Evolutionary conservation across 371 early-diverging fungal genomes (phyloP).

Genomic region (Haplosporangium sp.): DNA sequence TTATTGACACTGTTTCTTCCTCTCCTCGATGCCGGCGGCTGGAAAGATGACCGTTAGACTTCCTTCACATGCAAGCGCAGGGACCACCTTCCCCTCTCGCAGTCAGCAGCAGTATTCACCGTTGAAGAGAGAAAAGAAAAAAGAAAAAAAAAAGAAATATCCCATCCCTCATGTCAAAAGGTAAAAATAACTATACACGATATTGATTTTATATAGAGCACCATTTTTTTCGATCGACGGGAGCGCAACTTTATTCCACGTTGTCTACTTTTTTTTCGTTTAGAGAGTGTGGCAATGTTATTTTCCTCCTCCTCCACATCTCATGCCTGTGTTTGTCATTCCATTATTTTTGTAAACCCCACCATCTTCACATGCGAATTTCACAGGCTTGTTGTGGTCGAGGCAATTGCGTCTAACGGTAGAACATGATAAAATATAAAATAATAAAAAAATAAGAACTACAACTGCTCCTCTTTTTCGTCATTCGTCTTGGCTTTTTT

Average conservation of each 20-base stretch:
- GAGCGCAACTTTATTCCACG: not conserved
- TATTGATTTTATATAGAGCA: no score
- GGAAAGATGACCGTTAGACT: not conserved
- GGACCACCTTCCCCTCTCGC: slow-evolving; percentile 20
- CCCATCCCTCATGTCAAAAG: no score
- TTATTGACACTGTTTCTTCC: not conserved
- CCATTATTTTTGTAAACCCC: not conserved
- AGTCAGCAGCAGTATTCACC: not conserved
- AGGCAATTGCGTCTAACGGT: no score
- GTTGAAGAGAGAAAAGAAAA: not conserved
- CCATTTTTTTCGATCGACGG: not conserved
- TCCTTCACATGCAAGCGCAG: slow-evolving; percentile 40
- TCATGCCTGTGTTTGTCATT: not conserved
- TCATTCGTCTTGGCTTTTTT: not conserved
- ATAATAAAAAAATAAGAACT: not conserved
- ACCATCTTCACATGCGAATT: slow-evolving; percentile 46
- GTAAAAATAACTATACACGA: no score
- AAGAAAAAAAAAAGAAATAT: no score
- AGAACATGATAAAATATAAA: no score
- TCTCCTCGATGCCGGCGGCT: not conserved
- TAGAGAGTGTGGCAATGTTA: not conserved
- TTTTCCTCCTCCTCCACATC: slow-evolving; percentile 31
- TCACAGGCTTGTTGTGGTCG: slow-evolving; percentile 32
- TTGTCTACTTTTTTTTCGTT: not conserved
- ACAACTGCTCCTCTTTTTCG: no score